Evolutionary conservation across 2,329 filamentous ascomycete species (phyloP).

Genomic region (Aspergillus caelatus): DNA sequence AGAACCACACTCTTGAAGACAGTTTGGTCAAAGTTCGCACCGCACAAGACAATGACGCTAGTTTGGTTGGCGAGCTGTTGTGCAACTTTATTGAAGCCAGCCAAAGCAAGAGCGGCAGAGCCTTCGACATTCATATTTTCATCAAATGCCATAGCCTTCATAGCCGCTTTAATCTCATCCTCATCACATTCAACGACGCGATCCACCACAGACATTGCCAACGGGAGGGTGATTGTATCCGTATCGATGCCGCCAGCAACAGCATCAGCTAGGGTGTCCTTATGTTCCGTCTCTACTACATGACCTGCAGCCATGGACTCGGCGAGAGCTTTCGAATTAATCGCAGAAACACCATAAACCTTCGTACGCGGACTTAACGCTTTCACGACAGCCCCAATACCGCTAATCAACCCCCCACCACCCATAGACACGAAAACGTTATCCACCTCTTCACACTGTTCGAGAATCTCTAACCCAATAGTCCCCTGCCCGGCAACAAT

Average conservation of each 20-base stretch:
- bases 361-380: neutral
- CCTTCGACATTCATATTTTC: slow-evolving; percentile 5
- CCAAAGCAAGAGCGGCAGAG: neutral
- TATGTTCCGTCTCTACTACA: neutral
- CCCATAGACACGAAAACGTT: slow-evolving; percentile 2
- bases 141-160: neutral
- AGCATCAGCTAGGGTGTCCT: neutral
- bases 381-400: neutral
- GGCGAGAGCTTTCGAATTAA: neutral
- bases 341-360: neutral
- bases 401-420: neutral
- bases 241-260: slow-evolving; percentile 2
- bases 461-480: neutral
- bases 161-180: neutral
- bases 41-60: slow-evolving; percentile 2
- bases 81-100: neutral
- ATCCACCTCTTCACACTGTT: neutral
- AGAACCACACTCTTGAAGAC: neutral
- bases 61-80: neutral
- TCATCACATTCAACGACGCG: neutral
- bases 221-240: neutral
- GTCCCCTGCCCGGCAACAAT: slow-evolving; percentile 4
- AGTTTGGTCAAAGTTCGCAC: neutral
- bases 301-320: slow-evolving; percentile 1
- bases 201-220: neutral